Evolutionary conservation across 169 alveolate genomes (phyloP).

Genomic region (Babesia caballi): DNA sequence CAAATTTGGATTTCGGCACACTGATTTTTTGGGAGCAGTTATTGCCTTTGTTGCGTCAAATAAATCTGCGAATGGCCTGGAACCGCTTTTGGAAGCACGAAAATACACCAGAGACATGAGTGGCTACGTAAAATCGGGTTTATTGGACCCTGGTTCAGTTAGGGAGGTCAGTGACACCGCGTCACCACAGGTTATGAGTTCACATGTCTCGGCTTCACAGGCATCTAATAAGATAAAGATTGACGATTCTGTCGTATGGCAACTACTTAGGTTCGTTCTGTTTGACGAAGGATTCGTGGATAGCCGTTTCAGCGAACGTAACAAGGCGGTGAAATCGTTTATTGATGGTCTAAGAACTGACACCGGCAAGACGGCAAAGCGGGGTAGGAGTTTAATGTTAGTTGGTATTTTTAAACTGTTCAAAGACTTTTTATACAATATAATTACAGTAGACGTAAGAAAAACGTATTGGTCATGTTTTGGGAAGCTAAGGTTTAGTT

Average conservation of each 20-base stretch:
- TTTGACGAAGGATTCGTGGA: constrained; percentile 12
- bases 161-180: too few relatives aligned
- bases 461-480: constrained; percentile 11
- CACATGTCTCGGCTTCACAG: not conserved
- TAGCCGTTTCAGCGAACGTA: constrained; percentile 5
- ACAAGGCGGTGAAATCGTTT: not conserved
- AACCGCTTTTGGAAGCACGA: not conserved
- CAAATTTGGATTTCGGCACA: constrained; percentile 8
- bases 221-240: not conserved
- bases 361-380: not conserved
- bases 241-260: not conserved
- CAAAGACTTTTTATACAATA: not conserved
- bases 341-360: not conserved
- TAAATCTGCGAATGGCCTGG: not conserved
- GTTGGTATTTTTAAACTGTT: constrained; percentile 22
- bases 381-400: constrained; percentile 1
- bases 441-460: not conserved
- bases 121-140: too few relatives aligned
- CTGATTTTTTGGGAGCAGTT: constrained; percentile 6
- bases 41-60: not conserved
- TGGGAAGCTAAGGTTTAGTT: not conserved
- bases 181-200: too few relatives aligned
- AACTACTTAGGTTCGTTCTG: not conserved
- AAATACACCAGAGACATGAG: too few relatives aligned
- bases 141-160: too few relatives aligned